phyloP scores from a whole-genome alignment of 2,329 filamentous ascomycete species.

The Macrophomina pseudophaseolina region DNA sequence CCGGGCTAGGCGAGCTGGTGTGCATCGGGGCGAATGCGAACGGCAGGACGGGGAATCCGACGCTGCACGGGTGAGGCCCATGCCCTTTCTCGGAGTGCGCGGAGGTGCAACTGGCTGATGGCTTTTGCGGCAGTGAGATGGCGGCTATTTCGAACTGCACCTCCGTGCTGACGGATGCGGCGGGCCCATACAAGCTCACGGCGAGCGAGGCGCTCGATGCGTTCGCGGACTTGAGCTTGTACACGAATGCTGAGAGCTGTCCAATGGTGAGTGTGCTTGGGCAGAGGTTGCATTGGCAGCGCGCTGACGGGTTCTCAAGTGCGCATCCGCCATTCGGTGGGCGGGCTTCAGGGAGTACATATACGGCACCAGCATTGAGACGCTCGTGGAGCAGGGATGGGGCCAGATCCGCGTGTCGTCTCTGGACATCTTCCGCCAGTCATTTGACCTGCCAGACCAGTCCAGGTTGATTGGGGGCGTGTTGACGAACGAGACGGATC shows the following conservation, averaged over 20 bases:
- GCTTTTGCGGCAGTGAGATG: conserved; percentile 54
- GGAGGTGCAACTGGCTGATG: background rate
- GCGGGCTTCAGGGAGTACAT: conserved; percentile 62
- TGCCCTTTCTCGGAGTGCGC: background rate
- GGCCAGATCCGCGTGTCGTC: conserved; percentile 56
- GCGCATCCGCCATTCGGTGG: conserved; percentile 62
- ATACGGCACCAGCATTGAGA: conserved; percentile 58
- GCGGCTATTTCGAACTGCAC: conserved; percentile 62
- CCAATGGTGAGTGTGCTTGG: conserved; percentile 49
- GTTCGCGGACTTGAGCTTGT: conserved; percentile 56
- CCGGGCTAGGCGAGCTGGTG: conserved; percentile 49
- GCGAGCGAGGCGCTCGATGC: conserved; percentile 50
- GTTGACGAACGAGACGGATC: conserved; percentile 60
- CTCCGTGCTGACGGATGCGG: conserved; percentile 52
- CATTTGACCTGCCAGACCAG: conserved; percentile 41
- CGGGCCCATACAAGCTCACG: conserved; percentile 52
- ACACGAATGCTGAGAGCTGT: conserved; percentile 64
- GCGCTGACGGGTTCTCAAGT: conserved; percentile 33
- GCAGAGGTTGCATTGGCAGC: background rate
- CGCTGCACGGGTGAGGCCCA: conserved; percentile 52
- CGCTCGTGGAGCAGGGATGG: conserved; percentile 56
- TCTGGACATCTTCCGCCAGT: conserved; percentile 54
- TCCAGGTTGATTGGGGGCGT: conserved; percentile 53
- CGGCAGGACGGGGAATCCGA: conserved; percentile 55
- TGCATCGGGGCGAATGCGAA: conserved; percentile 59